phyloP scores from a whole-genome alignment of 192 early-diverging fungal species.

The Mortierella claussenii region DNA sequence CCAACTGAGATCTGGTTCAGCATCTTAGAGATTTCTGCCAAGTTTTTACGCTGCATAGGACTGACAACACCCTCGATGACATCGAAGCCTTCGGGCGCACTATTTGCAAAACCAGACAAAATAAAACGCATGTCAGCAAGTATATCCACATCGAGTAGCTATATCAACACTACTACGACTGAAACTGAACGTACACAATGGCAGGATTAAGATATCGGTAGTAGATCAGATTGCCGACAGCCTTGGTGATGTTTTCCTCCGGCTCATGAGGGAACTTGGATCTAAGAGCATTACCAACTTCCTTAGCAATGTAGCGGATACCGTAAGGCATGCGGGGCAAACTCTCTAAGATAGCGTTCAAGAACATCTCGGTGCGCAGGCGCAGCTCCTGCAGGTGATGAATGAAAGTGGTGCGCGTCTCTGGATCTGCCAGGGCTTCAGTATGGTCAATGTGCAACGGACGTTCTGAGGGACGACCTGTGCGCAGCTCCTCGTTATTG shows the following conservation, averaged over 20 bases:
- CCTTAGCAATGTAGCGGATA: slow-evolving; percentile 94
- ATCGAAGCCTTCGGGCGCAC: slow-evolving; percentile 96
- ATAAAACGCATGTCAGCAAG: background rate
- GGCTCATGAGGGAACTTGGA: slow-evolving; percentile 86
- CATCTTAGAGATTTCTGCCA: slow-evolving; percentile 95
- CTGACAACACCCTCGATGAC: slow-evolving; percentile 88
- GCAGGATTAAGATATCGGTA: slow-evolving; percentile 99
- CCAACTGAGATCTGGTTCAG: slow-evolving; percentile 95
- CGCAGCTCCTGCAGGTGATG: slow-evolving; percentile 81
- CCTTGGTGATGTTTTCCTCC: slow-evolving; percentile 83
- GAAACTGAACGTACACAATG: slow-evolving; percentile 74
- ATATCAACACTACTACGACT: background rate
- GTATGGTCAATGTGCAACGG: slow-evolving; percentile 81
- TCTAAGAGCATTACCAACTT: slow-evolving; percentile 80
- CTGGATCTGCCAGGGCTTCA: slow-evolving; percentile 85
- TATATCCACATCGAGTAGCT: background rate
- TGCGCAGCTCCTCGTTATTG: slow-evolving; percentile 88
- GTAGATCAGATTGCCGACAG: slow-evolving; percentile 96
- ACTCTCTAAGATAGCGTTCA: slow-evolving; percentile 84
- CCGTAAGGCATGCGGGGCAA: slow-evolving; percentile 92
- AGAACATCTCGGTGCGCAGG: slow-evolving; percentile 85
- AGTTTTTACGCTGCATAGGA: slow-evolving; percentile 94
- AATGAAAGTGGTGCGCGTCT: slow-evolving; percentile 74
- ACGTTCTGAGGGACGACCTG: slow-evolving; percentile 82
- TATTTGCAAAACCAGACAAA: slow-evolving; percentile 31